Percentiles rank a stretch among this genome's conserved stretches.
These are phyloP conservation scores for Plantago elongata DNA, from an alignment of 257 asterid species.

Conservation along the genomic window DNA sequence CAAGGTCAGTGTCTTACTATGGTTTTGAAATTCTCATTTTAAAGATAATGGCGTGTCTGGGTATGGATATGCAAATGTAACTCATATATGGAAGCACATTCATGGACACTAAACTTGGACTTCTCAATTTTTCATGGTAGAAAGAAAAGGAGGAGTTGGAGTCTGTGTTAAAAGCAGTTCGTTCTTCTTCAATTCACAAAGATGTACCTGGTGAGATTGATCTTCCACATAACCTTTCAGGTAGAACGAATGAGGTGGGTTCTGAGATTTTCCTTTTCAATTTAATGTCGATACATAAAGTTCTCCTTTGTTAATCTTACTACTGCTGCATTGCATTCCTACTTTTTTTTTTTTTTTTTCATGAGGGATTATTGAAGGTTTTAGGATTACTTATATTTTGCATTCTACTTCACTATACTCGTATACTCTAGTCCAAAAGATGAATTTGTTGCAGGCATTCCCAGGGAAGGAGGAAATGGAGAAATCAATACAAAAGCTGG, in stretches of 20 bases:
- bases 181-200: conserved; percentile 33
- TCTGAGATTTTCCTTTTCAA: conserved; percentile 4
- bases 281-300: conserved; percentile 1
- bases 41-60: conserved; percentile 6
- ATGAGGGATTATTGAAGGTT: conserved; percentile 9
- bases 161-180: conserved; percentile 53
- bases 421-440: conserved; percentile 27
- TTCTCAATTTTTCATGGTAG: conserved; percentile 47
- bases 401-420: conserved; percentile 8
- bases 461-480: conserved; percentile 63
- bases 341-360: conserved; percentile 9
- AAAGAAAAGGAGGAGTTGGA: conserved; percentile 63
- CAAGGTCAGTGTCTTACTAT: conserved; percentile 51
- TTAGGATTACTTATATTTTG: conserved; percentile 7
- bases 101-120: conserved; percentile 24
- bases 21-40: conserved; percentile 14
- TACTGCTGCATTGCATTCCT: conserved; percentile 8
- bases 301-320: conserved; percentile 12
- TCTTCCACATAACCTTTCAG: conserved; percentile 26
- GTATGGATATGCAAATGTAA: not conserved
- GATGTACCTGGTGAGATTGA: conserved; percentile 29
- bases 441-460: conserved; percentile 40
- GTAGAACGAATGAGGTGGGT: conserved; percentile 49
- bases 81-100: conserved; percentile 15
- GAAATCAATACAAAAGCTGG: conserved; percentile 55